These are phyloP conservation scores for Pichia sp. DNA, from an alignment of 1,139 yeast genomes.

Conservation along the genomic window DNA sequence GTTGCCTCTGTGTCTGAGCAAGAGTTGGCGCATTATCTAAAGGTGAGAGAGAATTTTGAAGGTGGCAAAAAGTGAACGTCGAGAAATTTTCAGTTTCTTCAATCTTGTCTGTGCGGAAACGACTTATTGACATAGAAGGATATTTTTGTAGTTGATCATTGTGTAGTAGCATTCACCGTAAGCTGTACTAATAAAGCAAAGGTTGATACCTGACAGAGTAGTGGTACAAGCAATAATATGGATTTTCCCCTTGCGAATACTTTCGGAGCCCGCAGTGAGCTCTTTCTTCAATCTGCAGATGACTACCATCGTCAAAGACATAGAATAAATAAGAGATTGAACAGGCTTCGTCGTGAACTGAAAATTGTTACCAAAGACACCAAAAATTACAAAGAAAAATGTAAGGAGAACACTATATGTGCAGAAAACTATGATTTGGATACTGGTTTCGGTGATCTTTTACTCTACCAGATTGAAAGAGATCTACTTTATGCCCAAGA, in stretches of 20 bases:
- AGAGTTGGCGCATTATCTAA: constrained; percentile 75
- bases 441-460: constrained; percentile 44
- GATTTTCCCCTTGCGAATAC: constrained; percentile 32
- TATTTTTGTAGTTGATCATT: too few species aligned
- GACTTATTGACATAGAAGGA: neutral
- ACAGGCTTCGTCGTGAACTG: constrained; percentile 54
- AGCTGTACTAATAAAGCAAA: too few species aligned
- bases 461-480: constrained; percentile 60
- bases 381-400: constrained; percentile 46
- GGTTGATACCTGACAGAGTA: too few species aligned
- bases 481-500: constrained; percentile 68
- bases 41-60: constrained; percentile 77
- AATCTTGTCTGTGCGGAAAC: neutral
- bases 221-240: constrained; percentile 22
- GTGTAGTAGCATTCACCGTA: too few species aligned
- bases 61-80: constrained; percentile 30
- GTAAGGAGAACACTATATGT: constrained; percentile 41
- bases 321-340: constrained; percentile 43
- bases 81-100: constrained; percentile 1
- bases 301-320: constrained; percentile 51
- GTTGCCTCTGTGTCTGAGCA: constrained; percentile 85
- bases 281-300: constrained; percentile 36
- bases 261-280: constrained; percentile 29
- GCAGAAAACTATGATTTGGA: constrained; percentile 47
- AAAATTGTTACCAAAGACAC: constrained; percentile 57